Evolutionary conservation across 1,284 basidiomycete genomes (phyloP), one percentile per base, ranked within the genome.

Genomic region (Rhodotorula sp.): DNA sequence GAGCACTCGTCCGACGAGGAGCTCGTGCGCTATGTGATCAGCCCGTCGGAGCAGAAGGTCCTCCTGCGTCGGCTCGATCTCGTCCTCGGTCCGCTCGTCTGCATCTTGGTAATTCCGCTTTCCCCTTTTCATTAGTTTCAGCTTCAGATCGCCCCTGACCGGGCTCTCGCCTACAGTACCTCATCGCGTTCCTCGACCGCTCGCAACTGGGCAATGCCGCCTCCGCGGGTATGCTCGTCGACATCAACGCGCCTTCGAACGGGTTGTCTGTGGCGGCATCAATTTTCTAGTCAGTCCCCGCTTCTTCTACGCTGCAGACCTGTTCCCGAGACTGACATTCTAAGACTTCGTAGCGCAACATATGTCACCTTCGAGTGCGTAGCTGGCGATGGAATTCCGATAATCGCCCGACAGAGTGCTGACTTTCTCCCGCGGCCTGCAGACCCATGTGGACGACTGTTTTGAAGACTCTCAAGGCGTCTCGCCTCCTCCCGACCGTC

Each of bases 21-120:
- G 26, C 52, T 67, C 6, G 48, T 66, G 49, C 39, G n/a, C 16
- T 70, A 70, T 46, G n/a, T 34, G 23, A 70, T 70, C 29, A 26
- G 48, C 7, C 64, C 69, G 3, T 49, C 21, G 10, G 69, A 68
- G 59, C 20, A 58, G 56, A 10, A 23, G 21, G 7, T 5, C 15
- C 64, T 70, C 0, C 29, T 73, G 3, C 59, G 69, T 8, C 69
- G 57, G n/a, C 65, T 74, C 47, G 72, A 74, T 61, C 29, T 39
- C 1, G 62, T 62, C 58, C 56, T 74, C 46, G 66, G 64, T 1
- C 65, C 64, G 0, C 58, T 74, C 3, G 46, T 74, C 0, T 46
- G 52, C 10, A 39, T 56, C 1, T 58, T 73, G 6, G 69, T 54
- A n/a, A 43, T 8, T 23, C 4, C 48, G 48, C 26, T 31, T 23